phyloP scores from a whole-genome alignment of 2,329 filamentous ascomycete genomes.

The Cordyceps pruinosa region DNA sequence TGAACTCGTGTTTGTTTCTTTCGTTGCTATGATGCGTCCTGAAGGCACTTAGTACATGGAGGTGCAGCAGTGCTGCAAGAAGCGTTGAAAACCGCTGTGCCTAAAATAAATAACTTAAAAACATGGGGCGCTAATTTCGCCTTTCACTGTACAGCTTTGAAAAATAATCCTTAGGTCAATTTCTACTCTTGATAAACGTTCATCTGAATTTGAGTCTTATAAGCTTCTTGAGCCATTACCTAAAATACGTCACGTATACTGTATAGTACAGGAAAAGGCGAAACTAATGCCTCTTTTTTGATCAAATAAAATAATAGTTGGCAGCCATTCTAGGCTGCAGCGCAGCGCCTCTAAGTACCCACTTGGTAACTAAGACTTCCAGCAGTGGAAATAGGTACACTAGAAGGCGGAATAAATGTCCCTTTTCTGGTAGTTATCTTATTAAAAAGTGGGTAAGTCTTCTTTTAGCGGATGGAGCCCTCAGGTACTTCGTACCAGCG shows the following conservation, averaged over 20 bases:
- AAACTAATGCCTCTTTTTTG: too few relatives aligned
- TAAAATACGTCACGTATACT: background rate
- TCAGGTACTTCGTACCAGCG: background rate
- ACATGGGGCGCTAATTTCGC: background rate
- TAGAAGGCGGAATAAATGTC: background rate
- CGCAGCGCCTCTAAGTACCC: too few relatives aligned
- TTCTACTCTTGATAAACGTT: background rate
- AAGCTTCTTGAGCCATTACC: background rate
- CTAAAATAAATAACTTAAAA: constrained; percentile 1
- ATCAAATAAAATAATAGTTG: too few relatives aligned
- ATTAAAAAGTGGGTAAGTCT: background rate
- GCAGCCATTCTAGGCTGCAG: too few relatives aligned
- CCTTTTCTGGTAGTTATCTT: background rate
- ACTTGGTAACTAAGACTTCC: too few relatives aligned
- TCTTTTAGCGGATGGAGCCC: background rate
- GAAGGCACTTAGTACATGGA: background rate
- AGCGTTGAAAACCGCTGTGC: background rate
- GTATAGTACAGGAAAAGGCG: background rate
- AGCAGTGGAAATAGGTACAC: background rate
- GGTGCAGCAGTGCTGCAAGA: background rate
- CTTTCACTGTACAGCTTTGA: background rate
- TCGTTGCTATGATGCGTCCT: background rate
- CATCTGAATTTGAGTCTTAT: background rate
- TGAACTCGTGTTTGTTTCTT: background rate
- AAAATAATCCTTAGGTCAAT: too few relatives aligned